Base-by-base conservation (phyloP, 768 basidiomycete genomes). In the Kwoniella newhampshirensis region DNA sequence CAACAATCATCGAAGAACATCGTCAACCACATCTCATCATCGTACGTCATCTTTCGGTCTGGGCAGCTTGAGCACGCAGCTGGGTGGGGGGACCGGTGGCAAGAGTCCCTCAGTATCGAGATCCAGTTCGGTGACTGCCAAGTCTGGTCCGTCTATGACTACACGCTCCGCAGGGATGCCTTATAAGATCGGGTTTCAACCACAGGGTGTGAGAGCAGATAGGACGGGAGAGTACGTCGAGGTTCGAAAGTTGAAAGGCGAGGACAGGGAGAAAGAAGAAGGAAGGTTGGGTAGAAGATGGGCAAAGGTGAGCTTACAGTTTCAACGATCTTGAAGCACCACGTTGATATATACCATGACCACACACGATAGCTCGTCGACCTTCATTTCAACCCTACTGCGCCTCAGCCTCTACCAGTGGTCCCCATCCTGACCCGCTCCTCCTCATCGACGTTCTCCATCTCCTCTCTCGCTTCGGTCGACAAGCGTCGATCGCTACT, bases 111-210 rank as follows among this genome's bases (percentile, higher is more conserved):
- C 45, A 25, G 40, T 63, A 12, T 63, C 67, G 15, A 26, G 67
- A 11, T 72, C 70, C 4, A 65, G 65, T 23, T 64, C 62, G 5
- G 41, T 40, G 9, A 63, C 62, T 4, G 42, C 41, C 28, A 21
- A 36, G 28, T 36, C 42, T 5, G 57, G 54, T 20, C 41, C 39
- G 1, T 50, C 56, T n/a, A 53, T 36, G 20, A 51, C 51, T 1
- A 44, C 55, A 27, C 51, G 59, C 23, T 54, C 52, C 4, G 60
- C 62, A 8, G 70, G 70, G 57, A 76, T 70, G 63, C 78, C 77
- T 1, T 98, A 98, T 73, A 85, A 87, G 43, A 85, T 89, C 2
- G 91, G 91, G 1, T 99, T 97, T 73, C 94, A 99, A 73, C 94
- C 94, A 4, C 87, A 82, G 67, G 93, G 93, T 4, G 84, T 91